Evolutionary conservation across 2,329 filamentous ascomycete genomes (phyloP), one percentile per base, ranked within the genome.

Genomic region (Hirsutella rhossiliensis): DNA sequence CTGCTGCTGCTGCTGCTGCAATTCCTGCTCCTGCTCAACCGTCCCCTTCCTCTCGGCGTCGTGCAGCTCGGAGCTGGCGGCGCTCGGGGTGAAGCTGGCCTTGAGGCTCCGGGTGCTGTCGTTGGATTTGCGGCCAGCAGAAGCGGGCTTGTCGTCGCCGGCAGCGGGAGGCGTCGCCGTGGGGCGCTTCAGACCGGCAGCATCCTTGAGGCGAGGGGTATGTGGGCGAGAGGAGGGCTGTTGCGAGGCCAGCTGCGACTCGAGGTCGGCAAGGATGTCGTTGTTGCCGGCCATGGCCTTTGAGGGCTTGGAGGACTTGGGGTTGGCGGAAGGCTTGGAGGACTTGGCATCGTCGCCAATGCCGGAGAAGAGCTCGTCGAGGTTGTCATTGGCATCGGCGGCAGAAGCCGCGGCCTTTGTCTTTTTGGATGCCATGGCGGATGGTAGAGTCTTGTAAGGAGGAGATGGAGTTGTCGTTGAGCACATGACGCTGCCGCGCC

Each of bases 241-340:
- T 61, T 85, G 80, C 43, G 78, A 73, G 55, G 79, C 86, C 38
- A 94, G 77, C 58, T 77, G 65, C 54, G 62, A 65, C 61, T 94
- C 87, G 48, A 97, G 77, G 55, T 96, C 89, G 49, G 88, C 88
- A 34, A 97, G 75, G 46, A 90, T 79, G 60, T 95, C 88, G 54
- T 86, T 75, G 55, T 82, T 74, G 53, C 62, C 73, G 53, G 61
- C 56, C 57, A 63, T 64, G 42, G 66, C 56, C 59, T 74, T 75
- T 52, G 69, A 23, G 50, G 69, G 59, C 56, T 73, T 73, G 54
- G 61, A 45, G 41, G 59, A 47, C 58, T 68, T 70, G 48, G 60
- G 43, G 46, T 61, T 63, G 44, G 61, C 32, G 15, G 29, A 50
- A 17, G 66, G 51, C 58, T 78, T 78, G 57, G 73, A 72, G 48